Base-by-base conservation (phyloP, 2,329 filamentous ascomycete species). In the Periconia sp. region DNA sequence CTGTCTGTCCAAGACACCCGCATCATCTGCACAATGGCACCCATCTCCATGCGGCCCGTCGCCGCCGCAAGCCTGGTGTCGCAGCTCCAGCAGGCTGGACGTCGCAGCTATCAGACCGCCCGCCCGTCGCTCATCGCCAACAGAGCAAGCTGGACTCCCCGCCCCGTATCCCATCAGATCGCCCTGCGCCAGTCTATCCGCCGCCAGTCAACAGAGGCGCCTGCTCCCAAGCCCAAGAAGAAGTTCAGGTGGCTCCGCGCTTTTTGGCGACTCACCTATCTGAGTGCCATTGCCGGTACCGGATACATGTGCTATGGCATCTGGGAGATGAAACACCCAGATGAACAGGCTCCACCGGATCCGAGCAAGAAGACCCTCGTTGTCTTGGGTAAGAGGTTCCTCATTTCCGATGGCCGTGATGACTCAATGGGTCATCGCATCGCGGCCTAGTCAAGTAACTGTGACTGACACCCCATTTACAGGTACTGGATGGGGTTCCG, bases 401-500 rank as follows among this genome's bases (percentile, higher is more conserved):
- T 31, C 15, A 35, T 46, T n/a, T 13, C 8, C 23, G 23, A 27
- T 27, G 8, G 23, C 23, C 23, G 8, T 27, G 20, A 45, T 46
- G 46, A 50, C 43, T 59, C 23, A 27, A 27, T 27, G 23, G 23
- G 23, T 27, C 23, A 27, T 27, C 23, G 23, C 23, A 27, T 27
- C 8, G 23, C 10, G 5, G 33, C 5, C 11, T 37, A 5, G 33
- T n/a, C 6, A 13, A 37, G 33, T 37, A 13, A 11, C 11, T n/a
- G 33, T 37, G 3, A 56, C 49, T 65, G 43, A 66, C 53, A 47
- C 50, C 31, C 52, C 10, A 5, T 53, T 45, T 27, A 27, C 64
- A 97, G 93, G 93, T 71, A 96, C 92, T 66, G 94, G 94, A 65
- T 99, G 94, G 94, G 94, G 88, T 65, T 91, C 93, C 42, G 91